Conservation (phyloP, 2,329 filamentous ascomycete species). For the Penicillium sp. region DNA sequence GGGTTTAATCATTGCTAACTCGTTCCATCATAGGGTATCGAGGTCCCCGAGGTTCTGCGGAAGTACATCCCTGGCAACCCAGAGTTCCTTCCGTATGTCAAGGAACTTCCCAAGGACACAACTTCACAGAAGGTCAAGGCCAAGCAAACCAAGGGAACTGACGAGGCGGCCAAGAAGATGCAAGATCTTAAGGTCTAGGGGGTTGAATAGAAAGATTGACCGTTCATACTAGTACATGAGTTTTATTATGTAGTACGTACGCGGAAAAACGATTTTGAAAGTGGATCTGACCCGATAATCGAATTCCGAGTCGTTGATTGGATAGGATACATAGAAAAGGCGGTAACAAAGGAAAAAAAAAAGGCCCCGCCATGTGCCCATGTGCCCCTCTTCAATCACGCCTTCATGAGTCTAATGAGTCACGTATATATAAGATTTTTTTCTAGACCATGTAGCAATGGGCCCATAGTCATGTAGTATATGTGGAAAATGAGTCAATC, state of each 20-base stretch:
- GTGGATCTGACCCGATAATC: not conserved
- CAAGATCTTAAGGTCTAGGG: constrained; percentile 42
- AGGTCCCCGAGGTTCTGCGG: constrained; percentile 76
- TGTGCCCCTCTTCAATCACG: constrained; percentile 9
- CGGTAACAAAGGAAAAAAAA: constrained; percentile 7
- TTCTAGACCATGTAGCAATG: not conserved
- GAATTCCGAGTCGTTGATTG: not conserved
- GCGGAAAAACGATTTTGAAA: not conserved
- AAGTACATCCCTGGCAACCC: constrained; percentile 89
- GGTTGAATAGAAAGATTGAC: not conserved
- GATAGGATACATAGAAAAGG: not conserved
- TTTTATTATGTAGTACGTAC: not conserved
- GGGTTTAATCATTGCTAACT: not conserved
- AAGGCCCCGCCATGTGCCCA: constrained; percentile 8
- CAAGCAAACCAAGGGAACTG: constrained; percentile 36
- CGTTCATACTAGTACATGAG: not conserved
- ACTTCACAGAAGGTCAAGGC: constrained; percentile 59
- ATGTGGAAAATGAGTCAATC: not conserved
- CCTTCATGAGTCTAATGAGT: constrained; percentile 4
- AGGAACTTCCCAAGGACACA: constrained; percentile 77
- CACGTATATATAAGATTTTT: not conserved
- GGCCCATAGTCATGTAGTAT: too few relatives aligned
- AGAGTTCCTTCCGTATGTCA: constrained; percentile 84
- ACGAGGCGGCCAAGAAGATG: constrained; percentile 42
- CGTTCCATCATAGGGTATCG: constrained; percentile 60